Conservation (phyloP, 73 alveolate species). For the Symbiodinium natans region DNA sequence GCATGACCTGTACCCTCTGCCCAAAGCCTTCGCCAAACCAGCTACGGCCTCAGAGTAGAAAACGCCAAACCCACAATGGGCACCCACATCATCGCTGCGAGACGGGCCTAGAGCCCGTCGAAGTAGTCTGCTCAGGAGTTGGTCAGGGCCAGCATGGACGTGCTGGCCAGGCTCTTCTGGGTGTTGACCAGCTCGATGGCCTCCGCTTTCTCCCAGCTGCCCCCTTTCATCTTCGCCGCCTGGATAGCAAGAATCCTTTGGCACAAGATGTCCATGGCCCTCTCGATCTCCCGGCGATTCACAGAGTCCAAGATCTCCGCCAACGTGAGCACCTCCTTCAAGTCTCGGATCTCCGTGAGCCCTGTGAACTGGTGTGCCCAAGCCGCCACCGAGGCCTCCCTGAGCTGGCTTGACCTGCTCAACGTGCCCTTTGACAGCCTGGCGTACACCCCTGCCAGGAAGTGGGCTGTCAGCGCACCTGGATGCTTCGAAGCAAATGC, state of each 20-base stretch:
- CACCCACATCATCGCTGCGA: background rate
- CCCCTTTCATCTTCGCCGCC: slow-evolving; percentile 28
- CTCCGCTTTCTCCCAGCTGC: slow-evolving; percentile 79
- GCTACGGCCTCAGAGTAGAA: background rate
- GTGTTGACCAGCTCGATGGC: slow-evolving; percentile 24
- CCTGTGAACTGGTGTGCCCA: slow-evolving; percentile 58
- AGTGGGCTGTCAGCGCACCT: slow-evolving; percentile 47
- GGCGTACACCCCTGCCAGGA: slow-evolving; percentile 16
- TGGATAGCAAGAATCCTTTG: slow-evolving; percentile 47
- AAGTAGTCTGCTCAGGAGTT: background rate
- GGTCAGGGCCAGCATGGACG: slow-evolving; percentile 36
- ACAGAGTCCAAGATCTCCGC: slow-evolving; percentile 22
- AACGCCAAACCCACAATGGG: background rate
- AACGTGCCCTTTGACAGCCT: slow-evolving; percentile 3
- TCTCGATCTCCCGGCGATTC: slow-evolving; percentile 35
- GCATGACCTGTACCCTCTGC: background rate
- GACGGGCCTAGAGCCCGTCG: background rate
- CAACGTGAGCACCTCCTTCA: background rate
- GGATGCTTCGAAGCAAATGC: slow-evolving; percentile 43
- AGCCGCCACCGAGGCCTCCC: slow-evolving; percentile 28
- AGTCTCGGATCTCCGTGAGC: slow-evolving; percentile 4
- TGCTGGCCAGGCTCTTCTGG: slow-evolving; percentile 17
- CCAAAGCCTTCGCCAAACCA: background rate
- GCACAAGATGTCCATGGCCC: slow-evolving; percentile 5
- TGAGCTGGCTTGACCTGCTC: background rate